These are phyloP conservation scores for Secale cereale DNA, from an alignment of 176 grass and related monocot genomes.

Conservation along the genomic window DNA sequence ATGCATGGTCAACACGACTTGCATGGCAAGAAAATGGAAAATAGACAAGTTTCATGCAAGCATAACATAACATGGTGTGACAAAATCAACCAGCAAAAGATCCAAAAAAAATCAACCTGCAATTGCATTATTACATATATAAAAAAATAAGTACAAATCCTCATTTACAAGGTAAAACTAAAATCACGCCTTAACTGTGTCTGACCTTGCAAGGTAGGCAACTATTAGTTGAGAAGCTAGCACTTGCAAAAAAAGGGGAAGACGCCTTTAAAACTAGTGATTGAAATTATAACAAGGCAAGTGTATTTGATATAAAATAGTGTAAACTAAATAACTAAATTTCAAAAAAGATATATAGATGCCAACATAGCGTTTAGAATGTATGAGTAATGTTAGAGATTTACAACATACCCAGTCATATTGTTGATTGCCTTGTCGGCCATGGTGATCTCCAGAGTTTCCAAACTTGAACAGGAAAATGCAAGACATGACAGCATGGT, in stretches of 20 bases:
- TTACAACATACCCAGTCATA: constrained; percentile 71
- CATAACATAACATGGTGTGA: background rate
- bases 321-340: background rate
- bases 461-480: constrained; percentile 67
- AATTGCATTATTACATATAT: constrained; percentile 2
- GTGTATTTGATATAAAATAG: background rate
- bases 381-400: background rate
- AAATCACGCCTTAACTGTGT: background rate
- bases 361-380: background rate
- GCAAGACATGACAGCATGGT: constrained; percentile 64
- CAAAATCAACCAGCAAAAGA: background rate
- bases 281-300: constrained; percentile 17
- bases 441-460: constrained; percentile 79
- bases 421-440: constrained; percentile 59
- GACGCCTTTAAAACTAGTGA: background rate
- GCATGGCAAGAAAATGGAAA: background rate
- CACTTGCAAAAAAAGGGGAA: background rate
- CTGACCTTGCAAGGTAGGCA: background rate
- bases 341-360: background rate
- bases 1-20: constrained; percentile 14
- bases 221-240: background rate
- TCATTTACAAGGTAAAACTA: background rate
- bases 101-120: background rate
- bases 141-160: constrained; percentile 12
- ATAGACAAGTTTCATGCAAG: constrained; percentile 16